phyloP scores from a whole-genome alignment of 371 early-diverging fungal genomes.

The Lichtheimia hyalospora region DNA sequence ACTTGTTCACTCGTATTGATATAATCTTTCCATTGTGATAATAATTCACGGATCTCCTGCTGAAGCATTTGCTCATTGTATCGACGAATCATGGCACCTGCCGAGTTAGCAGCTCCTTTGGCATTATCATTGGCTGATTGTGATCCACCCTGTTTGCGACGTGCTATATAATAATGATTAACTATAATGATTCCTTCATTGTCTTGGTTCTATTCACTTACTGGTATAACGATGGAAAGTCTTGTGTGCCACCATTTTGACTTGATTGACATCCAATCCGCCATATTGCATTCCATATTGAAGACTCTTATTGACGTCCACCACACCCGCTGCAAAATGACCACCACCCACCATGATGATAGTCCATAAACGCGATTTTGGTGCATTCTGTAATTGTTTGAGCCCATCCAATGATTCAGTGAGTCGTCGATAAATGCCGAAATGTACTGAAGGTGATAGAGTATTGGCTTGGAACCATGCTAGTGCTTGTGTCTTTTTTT shows the following conservation, averaged over 20 bases:
- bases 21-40: constrained; percentile 67
- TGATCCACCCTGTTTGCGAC: constrained; percentile 94
- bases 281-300: constrained; percentile 15
- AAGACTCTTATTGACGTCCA: constrained; percentile 67
- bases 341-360: constrained; percentile 84
- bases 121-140: constrained; percentile 81
- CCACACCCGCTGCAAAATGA: constrained; percentile 87
- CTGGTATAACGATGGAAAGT: constrained; percentile 94
- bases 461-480: constrained; percentile 49
- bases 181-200: background rate
- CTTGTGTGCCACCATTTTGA: constrained; percentile 70
- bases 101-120: constrained; percentile 87
- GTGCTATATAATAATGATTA: constrained; percentile 41
- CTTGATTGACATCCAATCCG: constrained; percentile 20
- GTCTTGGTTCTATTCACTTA: constrained; percentile 12
- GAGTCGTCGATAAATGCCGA: constrained; percentile 63
- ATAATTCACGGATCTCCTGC: constrained; percentile 74
- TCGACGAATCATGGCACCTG: constrained; percentile 87
- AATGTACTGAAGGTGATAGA: constrained; percentile 30
- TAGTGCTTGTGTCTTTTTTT: constrained; percentile 38
- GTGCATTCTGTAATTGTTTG: constrained; percentile 10
- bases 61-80: constrained; percentile 83
- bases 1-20: constrained; percentile 58
- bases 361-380: constrained; percentile 65
- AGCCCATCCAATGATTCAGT: constrained; percentile 22